Evolutionary conservation across 2,329 filamentous ascomycete species (phyloP).

Genomic region (Coniochaeta prunicola): DNA sequence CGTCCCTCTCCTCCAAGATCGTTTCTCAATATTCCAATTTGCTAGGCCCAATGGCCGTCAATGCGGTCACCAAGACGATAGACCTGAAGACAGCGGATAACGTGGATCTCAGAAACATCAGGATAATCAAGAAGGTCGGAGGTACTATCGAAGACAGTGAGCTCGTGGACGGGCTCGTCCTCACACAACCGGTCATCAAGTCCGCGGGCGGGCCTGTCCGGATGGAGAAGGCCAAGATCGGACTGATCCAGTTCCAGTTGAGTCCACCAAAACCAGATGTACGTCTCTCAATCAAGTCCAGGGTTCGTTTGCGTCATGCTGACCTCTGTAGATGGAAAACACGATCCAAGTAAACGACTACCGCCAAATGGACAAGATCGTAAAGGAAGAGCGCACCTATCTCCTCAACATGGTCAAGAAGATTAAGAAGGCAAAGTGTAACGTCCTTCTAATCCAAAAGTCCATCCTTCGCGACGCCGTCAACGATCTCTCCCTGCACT

Average conservation of each 20-base stretch:
- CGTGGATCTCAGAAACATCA: constrained; percentile 91
- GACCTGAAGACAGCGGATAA: constrained; percentile 94
- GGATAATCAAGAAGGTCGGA: constrained; percentile 95
- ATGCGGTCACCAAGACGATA: constrained; percentile 92
- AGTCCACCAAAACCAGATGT: constrained; percentile 96
- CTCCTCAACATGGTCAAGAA: constrained; percentile 99
- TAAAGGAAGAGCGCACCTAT: constrained; percentile 98
- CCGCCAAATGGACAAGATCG: constrained; percentile 99
- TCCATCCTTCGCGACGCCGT: constrained; percentile 96
- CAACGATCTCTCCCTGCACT: constrained; percentile 95
- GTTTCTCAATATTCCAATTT: constrained; percentile 95
- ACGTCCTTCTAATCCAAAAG: constrained; percentile 96
- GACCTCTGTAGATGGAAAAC: constrained; percentile 77
- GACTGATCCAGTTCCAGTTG: constrained; percentile 96
- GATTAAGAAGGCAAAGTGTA: constrained; percentile 99
- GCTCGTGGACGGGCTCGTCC: constrained; percentile 87
- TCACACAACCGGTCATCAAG: constrained; percentile 91
- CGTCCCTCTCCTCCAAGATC: constrained; percentile 96
- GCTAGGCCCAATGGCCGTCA: constrained; percentile 95
- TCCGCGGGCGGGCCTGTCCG: constrained; percentile 81
- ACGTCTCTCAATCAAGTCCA: constrained; percentile 25
- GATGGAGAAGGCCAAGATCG: constrained; percentile 97
- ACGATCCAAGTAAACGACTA: constrained; percentile 99
- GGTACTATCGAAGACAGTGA: constrained; percentile 98
- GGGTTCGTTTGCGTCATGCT: background rate